Percentiles rank a stretch among this genome's conserved stretches.
Evolutionary conservation across 2,329 filamentous ascomycete species (phyloP).

Genomic region (Aspergillus japonicus): DNA sequence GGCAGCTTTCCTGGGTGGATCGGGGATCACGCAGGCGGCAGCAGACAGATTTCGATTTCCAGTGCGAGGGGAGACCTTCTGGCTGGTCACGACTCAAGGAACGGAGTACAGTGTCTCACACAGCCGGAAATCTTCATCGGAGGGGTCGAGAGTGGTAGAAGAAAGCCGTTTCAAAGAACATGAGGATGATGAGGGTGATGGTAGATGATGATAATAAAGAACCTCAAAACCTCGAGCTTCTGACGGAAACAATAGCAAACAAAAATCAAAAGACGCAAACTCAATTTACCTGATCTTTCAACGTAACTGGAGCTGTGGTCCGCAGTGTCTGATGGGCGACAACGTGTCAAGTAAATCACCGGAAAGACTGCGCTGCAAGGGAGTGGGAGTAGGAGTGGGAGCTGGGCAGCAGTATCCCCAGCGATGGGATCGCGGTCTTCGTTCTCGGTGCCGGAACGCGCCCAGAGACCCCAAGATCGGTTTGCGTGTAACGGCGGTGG

Average conservation of each 20-base stretch:
- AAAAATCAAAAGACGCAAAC: slow-evolving; percentile 3
- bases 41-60: slow-evolving; percentile 6
- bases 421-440: slow-evolving; percentile 1
- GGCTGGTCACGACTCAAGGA: not conserved
- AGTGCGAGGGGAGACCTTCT: not conserved
- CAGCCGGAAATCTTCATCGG: not conserved
- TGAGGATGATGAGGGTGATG: no score
- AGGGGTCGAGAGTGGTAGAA: no score
- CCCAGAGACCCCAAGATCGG: not conserved
- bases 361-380: slow-evolving; percentile 23
- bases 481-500: not conserved
- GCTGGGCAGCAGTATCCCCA: slow-evolving; percentile 6
- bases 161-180: no score
- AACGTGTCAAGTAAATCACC: slow-evolving; percentile 20
- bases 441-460: not conserved
- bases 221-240: no score
- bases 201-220: no score
- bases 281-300: slow-evolving; percentile 15
- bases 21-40: slow-evolving; percentile 9
- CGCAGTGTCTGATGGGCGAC: not conserved
- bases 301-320: not conserved
- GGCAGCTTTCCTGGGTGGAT: not conserved
- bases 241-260: not conserved
- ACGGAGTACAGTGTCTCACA: not conserved
- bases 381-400: slow-evolving; percentile 7